Conservation (phyloP, 352 stramenopile species). For the Pythium brassicae region DNA sequence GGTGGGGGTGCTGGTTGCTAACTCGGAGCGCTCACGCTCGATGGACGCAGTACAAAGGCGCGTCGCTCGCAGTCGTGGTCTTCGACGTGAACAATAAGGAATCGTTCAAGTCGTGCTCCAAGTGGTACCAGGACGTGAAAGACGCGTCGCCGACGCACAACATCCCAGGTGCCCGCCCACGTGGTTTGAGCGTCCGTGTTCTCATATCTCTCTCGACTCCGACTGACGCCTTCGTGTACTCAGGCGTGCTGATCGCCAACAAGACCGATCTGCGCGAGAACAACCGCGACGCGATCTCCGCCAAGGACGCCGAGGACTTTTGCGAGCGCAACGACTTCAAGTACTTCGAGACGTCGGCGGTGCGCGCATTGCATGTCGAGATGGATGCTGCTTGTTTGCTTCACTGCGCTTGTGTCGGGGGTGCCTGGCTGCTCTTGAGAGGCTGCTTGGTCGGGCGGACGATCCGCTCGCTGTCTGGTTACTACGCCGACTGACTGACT, state of each 20-base stretch:
- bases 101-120: slow-evolving; percentile 79
- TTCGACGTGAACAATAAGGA: slow-evolving; percentile 87
- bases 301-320: slow-evolving; percentile 69
- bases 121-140: slow-evolving; percentile 81
- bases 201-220: too few relatives aligned
- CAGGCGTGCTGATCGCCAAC: slow-evolving; percentile 70
- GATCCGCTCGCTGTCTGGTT: too few relatives aligned
- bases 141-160: slow-evolving; percentile 71
- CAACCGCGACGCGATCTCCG: slow-evolving; percentile 67
- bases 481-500: background rate
- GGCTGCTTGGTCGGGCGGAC: background rate
- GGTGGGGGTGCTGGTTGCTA: too few relatives aligned
- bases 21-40: slow-evolving; percentile 1
- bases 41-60: slow-evolving; percentile 54
- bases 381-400: background rate
- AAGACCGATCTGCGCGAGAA: slow-evolving; percentile 76
- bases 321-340: slow-evolving; percentile 73
- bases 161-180: slow-evolving; percentile 39
- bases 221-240: too few relatives aligned
- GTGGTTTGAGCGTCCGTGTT: too few relatives aligned
- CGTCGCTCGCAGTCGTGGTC: slow-evolving; percentile 72
- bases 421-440: background rate
- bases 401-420: background rate
- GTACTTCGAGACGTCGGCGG: slow-evolving; percentile 79
- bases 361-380: slow-evolving; percentile 13